Percentiles rank a stretch among this genome's conserved stretches.
Conservation (phyloP, 306 rosid species). For the Hippophae rhamnoides region DNA sequence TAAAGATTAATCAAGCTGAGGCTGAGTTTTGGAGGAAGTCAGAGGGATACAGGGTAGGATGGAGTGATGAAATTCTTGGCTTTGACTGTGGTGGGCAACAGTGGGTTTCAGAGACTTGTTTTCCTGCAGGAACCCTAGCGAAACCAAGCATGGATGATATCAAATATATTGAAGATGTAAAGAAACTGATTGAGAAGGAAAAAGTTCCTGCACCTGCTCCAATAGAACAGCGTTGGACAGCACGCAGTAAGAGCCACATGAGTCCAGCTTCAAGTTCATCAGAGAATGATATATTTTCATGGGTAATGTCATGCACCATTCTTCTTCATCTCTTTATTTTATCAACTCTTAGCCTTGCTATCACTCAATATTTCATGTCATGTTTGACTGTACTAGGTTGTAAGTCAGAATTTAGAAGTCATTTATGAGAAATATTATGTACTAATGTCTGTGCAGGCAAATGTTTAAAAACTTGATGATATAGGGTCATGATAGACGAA, state of each 20-base stretch:
- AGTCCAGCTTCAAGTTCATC: slow-evolving; percentile 89
- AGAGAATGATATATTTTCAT: slow-evolving; percentile 79
- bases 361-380: background rate
- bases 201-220: slow-evolving; percentile 96
- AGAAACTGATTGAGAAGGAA: slow-evolving; percentile 72
- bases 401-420: no score
- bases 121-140: slow-evolving; percentile 71
- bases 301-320: slow-evolving; percentile 41
- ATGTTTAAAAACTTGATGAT: no score
- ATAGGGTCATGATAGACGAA: no score
- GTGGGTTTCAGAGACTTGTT: slow-evolving; percentile 96
- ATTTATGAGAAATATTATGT: no score
- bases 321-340: background rate
- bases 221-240: slow-evolving; percentile 92
- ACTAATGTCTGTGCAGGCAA: no score
- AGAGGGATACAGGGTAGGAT: slow-evolving; percentile 95
- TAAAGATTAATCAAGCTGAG: slow-evolving; percentile 84
- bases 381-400: no score
- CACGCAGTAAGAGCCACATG: slow-evolving; percentile 71
- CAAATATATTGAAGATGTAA: slow-evolving; percentile 74
- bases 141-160: slow-evolving; percentile 88
- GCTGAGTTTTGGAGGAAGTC: slow-evolving; percentile 92
- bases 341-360: background rate
- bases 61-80: slow-evolving; percentile 98
- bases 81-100: slow-evolving; percentile 99